A percentile compares a stretch with the other conserved stretches of the same genome.
phyloP scores from a whole-genome alignment of 208 protist genomes.

The Balamuthia mandrillaris region DNA sequence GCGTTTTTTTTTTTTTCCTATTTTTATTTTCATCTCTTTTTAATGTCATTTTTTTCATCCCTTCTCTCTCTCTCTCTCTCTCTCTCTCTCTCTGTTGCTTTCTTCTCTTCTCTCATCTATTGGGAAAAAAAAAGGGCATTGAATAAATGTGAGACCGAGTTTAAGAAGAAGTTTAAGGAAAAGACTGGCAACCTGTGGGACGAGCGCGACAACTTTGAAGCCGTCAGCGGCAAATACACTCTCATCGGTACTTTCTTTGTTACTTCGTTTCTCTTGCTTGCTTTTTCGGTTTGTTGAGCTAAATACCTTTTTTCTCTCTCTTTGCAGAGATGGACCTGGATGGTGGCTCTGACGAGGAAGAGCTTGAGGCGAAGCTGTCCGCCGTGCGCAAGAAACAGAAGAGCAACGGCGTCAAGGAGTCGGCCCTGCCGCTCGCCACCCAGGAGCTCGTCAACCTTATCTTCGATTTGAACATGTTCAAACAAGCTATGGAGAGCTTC shows the following conservation, averaged over 20 bases:
- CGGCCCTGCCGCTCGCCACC: neutral
- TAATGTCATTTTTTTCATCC: neutral
- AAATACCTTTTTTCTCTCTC: neutral
- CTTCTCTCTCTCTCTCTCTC: neutral
- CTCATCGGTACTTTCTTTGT: constrained; percentile 21
- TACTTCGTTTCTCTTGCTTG: neutral
- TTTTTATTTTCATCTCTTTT: too few species aligned
- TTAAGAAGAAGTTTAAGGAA: constrained; percentile 63
- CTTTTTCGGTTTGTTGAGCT: neutral
- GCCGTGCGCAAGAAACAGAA: constrained; percentile 33
- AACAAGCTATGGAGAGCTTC: constrained; percentile 48
- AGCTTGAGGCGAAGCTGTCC: constrained; percentile 17
- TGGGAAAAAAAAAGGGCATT: neutral
- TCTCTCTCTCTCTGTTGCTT: neutral
- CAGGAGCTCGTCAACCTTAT: constrained; percentile 51
- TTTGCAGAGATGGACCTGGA: constrained; percentile 11
- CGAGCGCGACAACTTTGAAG: constrained; percentile 39
- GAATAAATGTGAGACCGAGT: too few species aligned
- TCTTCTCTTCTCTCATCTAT: too few species aligned
- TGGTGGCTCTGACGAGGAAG: constrained; percentile 1
- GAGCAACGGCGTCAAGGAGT: constrained; percentile 8
- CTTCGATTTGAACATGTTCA: constrained; percentile 61
- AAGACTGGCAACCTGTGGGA: constrained; percentile 72
- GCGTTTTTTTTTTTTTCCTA: too few species aligned
- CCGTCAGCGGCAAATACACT: constrained; percentile 54